phyloP scores from a whole-genome alignment of 2,329 filamentous ascomycete genomes.

The Neophaeococcomyces mojaviensis region DNA sequence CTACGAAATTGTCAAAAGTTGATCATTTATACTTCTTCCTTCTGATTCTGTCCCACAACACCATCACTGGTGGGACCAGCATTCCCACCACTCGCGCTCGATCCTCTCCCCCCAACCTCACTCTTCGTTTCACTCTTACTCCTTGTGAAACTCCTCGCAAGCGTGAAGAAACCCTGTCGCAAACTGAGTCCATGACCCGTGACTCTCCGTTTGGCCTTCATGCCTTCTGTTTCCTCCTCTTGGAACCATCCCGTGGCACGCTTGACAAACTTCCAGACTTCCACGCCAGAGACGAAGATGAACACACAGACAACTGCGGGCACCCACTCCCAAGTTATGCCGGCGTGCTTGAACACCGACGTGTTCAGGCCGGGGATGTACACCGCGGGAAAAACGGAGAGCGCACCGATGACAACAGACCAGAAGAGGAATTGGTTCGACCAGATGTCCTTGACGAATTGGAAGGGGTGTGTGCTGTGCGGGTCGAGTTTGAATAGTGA shows the following conservation, averaged over 20 bases:
- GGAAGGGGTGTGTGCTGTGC: conserved; percentile 46
- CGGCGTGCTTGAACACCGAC: conserved; percentile 57
- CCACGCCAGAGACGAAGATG: conserved; percentile 55
- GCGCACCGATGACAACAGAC: conserved; percentile 50
- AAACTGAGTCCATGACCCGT: conserved; percentile 23
- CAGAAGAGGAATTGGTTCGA: conserved; percentile 64
- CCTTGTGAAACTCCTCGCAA: conserved; percentile 26
- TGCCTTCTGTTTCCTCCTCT: conserved; percentile 26
- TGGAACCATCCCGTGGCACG: conserved; percentile 32
- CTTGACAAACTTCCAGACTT: conserved; percentile 61
- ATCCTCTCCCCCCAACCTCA: no score
- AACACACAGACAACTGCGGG: conserved; percentile 54
- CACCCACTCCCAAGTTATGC: conserved; percentile 62
- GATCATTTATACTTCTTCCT: conserved; percentile 3
- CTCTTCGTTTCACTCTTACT: conserved; percentile 24
- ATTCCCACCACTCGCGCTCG: background rate
- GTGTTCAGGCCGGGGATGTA: conserved; percentile 62
- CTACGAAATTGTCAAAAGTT: no score
- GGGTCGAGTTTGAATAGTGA: conserved; percentile 61
- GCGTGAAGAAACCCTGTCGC: conserved; percentile 28
- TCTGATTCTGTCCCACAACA: background rate
- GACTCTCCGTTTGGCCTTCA: conserved; percentile 18
- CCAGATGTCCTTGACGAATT: conserved; percentile 60
- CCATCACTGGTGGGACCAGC: background rate
- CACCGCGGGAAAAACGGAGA: conserved; percentile 50